These are phyloP conservation scores for Colletotrichum chlorophyti DNA, from an alignment of 2,329 filamentous ascomycete species.

Conservation along the genomic window DNA sequence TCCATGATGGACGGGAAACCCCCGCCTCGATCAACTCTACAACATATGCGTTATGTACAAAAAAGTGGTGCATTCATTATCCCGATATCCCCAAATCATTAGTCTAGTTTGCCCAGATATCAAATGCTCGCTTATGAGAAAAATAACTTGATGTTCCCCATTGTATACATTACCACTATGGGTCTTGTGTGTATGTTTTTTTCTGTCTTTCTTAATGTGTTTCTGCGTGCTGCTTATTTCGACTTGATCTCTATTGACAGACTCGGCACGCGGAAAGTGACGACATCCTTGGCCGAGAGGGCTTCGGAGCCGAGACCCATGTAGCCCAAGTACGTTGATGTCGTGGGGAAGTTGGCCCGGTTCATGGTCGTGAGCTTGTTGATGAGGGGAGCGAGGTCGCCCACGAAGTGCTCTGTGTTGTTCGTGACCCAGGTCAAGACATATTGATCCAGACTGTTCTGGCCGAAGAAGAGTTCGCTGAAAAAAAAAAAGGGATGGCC, in stretches of 20 bases:
- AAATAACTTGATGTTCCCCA: neutral
- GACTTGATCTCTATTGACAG: conserved; percentile 41
- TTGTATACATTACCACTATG: conserved; percentile 20
- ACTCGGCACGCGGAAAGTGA: conserved; percentile 54
- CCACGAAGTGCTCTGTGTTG: conserved; percentile 48
- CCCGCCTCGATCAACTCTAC: neutral
- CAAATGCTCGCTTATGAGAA: conserved; percentile 24
- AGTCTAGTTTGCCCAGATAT: conserved; percentile 24
- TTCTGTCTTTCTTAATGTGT: neutral
- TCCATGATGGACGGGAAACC: neutral
- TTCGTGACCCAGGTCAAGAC: conserved; percentile 56
- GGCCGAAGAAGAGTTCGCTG: conserved; percentile 49
- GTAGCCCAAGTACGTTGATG: conserved; percentile 56
- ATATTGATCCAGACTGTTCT: conserved; percentile 48
- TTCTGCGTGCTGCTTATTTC: neutral
- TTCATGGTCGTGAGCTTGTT: conserved; percentile 44
- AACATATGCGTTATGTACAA: conserved; percentile 11
- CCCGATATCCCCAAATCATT: conserved; percentile 18
- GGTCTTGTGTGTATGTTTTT: too few relatives aligned
- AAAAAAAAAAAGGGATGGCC: neutral
- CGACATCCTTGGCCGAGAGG: conserved; percentile 47
- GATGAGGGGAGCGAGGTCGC: conserved; percentile 54
- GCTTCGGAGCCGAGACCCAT: conserved; percentile 59
- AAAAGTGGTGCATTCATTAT: conserved; percentile 18
- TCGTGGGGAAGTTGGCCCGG: conserved; percentile 43